phyloP scores from a whole-genome alignment of 2,329 filamentous ascomycete genomes.

The Biscogniauxia mediterranea region DNA sequence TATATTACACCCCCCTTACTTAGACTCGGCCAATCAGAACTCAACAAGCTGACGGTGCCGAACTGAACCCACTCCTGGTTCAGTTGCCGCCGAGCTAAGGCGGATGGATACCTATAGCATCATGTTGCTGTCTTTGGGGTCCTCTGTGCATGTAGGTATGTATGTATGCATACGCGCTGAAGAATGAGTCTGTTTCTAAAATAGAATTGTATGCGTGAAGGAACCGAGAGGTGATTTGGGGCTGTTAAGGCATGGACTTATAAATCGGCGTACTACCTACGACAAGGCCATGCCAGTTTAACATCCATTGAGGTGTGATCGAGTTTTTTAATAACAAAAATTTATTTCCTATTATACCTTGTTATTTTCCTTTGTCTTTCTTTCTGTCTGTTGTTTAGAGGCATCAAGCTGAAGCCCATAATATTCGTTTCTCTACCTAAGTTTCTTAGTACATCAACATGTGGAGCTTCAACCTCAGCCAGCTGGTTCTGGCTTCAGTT shows the following conservation, averaged over 20 bases:
- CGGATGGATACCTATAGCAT: conserved; percentile 8
- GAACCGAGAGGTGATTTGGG: background rate
- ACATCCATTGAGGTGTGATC: background rate
- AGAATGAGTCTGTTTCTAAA: background rate
- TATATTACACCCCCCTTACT: conserved; percentile 8
- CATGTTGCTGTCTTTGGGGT: conserved; percentile 6
- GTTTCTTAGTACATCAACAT: conserved; percentile 1
- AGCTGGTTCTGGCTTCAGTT: conserved; percentile 21
- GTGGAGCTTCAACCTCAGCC: conserved; percentile 11
- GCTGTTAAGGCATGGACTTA: background rate
- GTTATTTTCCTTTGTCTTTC: background rate
- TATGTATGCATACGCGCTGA: background rate
- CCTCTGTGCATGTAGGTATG: background rate
- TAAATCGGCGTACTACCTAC: background rate
- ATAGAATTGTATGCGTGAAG: background rate
- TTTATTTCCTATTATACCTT: background rate
- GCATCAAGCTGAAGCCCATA: too few relatives aligned
- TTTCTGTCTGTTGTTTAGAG: background rate
- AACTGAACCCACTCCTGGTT: conserved; percentile 2
- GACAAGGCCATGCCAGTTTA: background rate
- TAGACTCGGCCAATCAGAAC: conserved; percentile 15
- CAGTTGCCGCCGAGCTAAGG: conserved; percentile 9
- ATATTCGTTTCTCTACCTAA: too few relatives aligned
- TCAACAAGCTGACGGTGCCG: background rate
- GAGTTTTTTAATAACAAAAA: background rate